phyloP scores from a whole-genome alignment of 441 rosid genomes.

The Pelargonium hybrid region DNA sequence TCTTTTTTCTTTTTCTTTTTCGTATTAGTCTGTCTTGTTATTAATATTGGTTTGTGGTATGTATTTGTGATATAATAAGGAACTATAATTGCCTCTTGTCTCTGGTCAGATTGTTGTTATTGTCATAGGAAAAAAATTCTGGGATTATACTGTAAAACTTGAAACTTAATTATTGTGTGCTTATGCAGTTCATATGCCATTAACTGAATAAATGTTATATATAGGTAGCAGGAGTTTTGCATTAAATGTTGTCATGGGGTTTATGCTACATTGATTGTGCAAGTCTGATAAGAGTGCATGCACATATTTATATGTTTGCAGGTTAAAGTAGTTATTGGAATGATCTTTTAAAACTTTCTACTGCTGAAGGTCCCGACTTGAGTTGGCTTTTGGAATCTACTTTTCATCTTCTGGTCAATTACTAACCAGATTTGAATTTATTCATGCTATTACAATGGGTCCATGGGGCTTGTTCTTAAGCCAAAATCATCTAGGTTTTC shows the following conservation, averaged over 20 bases:
- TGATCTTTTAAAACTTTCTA: no score
- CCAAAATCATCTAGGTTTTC: no score
- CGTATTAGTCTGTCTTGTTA: neutral
- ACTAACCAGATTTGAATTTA: no score
- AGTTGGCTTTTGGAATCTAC: no score
- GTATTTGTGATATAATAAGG: conserved; percentile 43
- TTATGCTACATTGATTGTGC: conserved; percentile 1
- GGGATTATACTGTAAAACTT: conserved; percentile 43
- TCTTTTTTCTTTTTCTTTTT: conserved; percentile 28
- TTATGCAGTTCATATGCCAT: conserved; percentile 30
- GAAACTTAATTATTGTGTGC: conserved; percentile 20
- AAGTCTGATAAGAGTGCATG: neutral
- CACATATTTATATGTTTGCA: no score
- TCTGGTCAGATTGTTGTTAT: conserved; percentile 20
- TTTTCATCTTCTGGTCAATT: no score
- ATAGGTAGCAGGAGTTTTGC: conserved; percentile 10
- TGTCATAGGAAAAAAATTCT: conserved; percentile 26
- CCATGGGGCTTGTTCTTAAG: no score
- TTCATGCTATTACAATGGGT: no score
- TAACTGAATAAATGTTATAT: conserved; percentile 23
- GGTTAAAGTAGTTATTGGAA: no score
- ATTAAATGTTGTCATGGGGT: conserved; percentile 6
- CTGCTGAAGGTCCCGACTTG: no score
- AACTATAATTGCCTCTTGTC: conserved; percentile 23
- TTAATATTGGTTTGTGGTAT: conserved; percentile 34